phyloP scores from a whole-genome alignment of 75 land plant species.

The Azolla pinnata region DNA sequence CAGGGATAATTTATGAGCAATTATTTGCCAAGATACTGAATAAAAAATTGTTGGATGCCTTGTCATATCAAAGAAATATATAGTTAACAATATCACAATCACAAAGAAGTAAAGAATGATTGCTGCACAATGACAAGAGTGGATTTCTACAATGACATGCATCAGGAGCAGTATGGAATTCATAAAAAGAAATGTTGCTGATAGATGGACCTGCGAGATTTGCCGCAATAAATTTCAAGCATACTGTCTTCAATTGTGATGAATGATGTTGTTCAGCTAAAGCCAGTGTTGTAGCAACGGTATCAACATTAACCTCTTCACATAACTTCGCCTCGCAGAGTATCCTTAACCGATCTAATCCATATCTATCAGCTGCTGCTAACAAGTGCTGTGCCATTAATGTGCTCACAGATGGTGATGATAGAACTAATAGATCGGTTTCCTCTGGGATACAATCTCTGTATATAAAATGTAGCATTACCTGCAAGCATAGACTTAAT shows the following conservation, averaged over 20 bases:
- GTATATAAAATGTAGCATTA: conserved; percentile 61
- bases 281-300: conserved; percentile 64
- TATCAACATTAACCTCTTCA: conserved; percentile 54
- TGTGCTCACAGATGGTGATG: conserved; percentile 34
- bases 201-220: conserved; percentile 56
- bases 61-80: no score
- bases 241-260: conserved; percentile 50
- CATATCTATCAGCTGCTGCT: conserved; percentile 61
- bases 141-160: no score
- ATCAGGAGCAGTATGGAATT: no score
- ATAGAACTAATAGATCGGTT: conserved; percentile 34
- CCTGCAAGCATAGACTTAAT: conserved; percentile 21
- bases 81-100: no score
- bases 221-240: conserved; percentile 56
- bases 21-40: no score
- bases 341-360: conserved; percentile 44
- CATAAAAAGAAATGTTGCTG: no score
- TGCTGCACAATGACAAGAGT: no score
- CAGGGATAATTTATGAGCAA: no score
- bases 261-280: conserved; percentile 65
- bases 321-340: conserved; percentile 56
- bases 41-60: no score
- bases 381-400: conserved; percentile 57
- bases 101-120: no score
- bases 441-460: conserved; percentile 58